Conservation (phyloP, 768 basidiomycete genomes). For the Lentinula raphanica region DNA sequence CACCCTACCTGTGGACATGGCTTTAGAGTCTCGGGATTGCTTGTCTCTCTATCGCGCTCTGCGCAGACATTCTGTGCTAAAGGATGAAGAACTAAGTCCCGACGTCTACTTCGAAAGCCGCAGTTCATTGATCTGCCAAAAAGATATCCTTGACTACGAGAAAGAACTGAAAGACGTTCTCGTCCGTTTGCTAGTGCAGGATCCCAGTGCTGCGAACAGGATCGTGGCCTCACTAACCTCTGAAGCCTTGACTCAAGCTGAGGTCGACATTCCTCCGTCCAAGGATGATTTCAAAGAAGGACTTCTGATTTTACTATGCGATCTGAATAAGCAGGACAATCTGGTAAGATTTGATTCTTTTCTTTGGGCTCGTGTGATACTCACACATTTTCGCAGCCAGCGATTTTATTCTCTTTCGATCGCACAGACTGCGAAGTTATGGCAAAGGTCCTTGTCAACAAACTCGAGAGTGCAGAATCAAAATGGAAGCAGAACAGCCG, state of each 20-base stretch:
- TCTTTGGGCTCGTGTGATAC: neutral
- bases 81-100: conserved; percentile 34
- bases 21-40: conserved; percentile 57
- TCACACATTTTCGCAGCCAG: conserved; percentile 39
- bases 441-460: conserved; percentile 30
- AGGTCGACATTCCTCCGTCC: neutral
- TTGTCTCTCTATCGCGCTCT: conserved; percentile 48
- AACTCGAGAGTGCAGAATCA: conserved; percentile 39
- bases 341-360: neutral
- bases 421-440: conserved; percentile 54
- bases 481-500: conserved; percentile 42
- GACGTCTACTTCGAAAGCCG: conserved; percentile 35
- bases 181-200: conserved; percentile 17
- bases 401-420: conserved; percentile 65
- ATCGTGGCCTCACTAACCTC: neutral
- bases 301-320: neutral
- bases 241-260: neutral
- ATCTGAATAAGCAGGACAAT: neutral
- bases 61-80: conserved; percentile 13
- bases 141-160: conserved; percentile 59
- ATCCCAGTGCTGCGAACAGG: conserved; percentile 1
- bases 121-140: conserved; percentile 47
- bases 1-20: conserved; percentile 54
- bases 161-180: conserved; percentile 41
- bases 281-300: neutral